Conservation (phyloP, 2,329 filamentous ascomycete genomes). For the Xylariaceae sp. region DNA sequence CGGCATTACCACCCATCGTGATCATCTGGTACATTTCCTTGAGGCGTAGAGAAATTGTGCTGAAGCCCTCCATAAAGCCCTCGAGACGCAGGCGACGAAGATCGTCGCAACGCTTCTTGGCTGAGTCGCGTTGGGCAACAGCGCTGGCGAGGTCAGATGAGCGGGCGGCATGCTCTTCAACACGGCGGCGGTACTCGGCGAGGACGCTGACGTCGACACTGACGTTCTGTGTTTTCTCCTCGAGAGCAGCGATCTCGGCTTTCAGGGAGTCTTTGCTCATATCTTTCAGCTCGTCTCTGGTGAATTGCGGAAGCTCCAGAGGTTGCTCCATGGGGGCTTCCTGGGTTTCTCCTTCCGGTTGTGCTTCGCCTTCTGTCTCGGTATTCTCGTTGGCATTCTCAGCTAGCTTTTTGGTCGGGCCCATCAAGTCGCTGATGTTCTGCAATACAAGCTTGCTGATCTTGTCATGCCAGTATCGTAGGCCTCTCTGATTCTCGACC, state of each 20-base stretch:
- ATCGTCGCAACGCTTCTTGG: slow-evolving; percentile 90
- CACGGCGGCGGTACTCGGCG: slow-evolving; percentile 79
- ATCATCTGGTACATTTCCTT: slow-evolving; percentile 99
- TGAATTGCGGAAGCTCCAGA: slow-evolving; percentile 72
- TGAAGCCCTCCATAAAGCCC: slow-evolving; percentile 98
- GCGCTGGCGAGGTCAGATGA: slow-evolving; percentile 81
- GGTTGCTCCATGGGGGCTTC: slow-evolving; percentile 31
- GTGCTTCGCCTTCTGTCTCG: slow-evolving; percentile 17
- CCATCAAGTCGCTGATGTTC: slow-evolving; percentile 67
- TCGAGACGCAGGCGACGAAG: slow-evolving; percentile 85
- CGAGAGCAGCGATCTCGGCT: slow-evolving; percentile 58
- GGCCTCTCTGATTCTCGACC: slow-evolving; percentile 77
- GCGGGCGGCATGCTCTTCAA: slow-evolving; percentile 75
- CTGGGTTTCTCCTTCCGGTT: slow-evolving; percentile 23
- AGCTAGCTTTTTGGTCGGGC: slow-evolving; percentile 27
- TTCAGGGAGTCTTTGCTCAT: slow-evolving; percentile 62
- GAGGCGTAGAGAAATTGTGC: slow-evolving; percentile 83
- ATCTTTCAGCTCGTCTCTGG: slow-evolving; percentile 62
- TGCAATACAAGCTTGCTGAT: slow-evolving; percentile 78
- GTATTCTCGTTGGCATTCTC: slow-evolving; percentile 13
- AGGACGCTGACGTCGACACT: slow-evolving; percentile 87
- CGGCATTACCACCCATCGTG: slow-evolving; percentile 97
- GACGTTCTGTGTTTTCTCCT: slow-evolving; percentile 74
- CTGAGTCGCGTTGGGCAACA: slow-evolving; percentile 72
- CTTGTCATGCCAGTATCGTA: slow-evolving; percentile 87